Evolutionary conservation across 1,139 yeast genomes (phyloP).

Genomic region (Diutina rugosa): DNA sequence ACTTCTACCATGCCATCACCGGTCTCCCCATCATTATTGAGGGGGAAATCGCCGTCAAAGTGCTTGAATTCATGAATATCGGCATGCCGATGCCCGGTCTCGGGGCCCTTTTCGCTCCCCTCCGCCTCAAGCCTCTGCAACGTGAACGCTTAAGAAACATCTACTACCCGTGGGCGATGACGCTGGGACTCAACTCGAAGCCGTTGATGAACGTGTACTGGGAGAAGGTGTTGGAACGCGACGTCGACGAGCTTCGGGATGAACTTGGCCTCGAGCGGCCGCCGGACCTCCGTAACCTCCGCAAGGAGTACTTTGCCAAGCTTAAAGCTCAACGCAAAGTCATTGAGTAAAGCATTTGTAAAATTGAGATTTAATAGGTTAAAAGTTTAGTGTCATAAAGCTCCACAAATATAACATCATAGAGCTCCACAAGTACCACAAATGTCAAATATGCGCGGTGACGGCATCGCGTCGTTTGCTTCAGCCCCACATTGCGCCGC

Average conservation of each 20-base stretch:
- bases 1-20: constrained; percentile 86
- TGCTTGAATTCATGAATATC: constrained; percentile 82
- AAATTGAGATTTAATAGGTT: neutral
- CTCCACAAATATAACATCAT: neutral
- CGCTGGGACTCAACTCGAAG: constrained; percentile 59
- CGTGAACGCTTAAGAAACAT: constrained; percentile 44
- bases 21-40: constrained; percentile 86
- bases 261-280: constrained; percentile 61
- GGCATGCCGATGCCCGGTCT: constrained; percentile 95
- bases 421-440: neutral
- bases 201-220: constrained; percentile 84
- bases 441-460: neutral
- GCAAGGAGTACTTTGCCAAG: constrained; percentile 29
- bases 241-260: constrained; percentile 58
- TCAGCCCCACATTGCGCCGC: neutral
- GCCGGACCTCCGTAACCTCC: constrained; percentile 64
- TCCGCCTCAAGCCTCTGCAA: constrained; percentile 39
- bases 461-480: neutral
- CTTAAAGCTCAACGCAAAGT: constrained; percentile 9
- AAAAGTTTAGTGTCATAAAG: neutral
- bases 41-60: constrained; percentile 90
- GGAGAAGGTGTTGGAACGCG: constrained; percentile 72
- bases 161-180: constrained; percentile 84
- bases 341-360: neutral
- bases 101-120: constrained; percentile 81